These are phyloP conservation scores for Pythium coloratum DNA, from an alignment of 352 stramenopile genomes.

Conservation along the genomic window DNA sequence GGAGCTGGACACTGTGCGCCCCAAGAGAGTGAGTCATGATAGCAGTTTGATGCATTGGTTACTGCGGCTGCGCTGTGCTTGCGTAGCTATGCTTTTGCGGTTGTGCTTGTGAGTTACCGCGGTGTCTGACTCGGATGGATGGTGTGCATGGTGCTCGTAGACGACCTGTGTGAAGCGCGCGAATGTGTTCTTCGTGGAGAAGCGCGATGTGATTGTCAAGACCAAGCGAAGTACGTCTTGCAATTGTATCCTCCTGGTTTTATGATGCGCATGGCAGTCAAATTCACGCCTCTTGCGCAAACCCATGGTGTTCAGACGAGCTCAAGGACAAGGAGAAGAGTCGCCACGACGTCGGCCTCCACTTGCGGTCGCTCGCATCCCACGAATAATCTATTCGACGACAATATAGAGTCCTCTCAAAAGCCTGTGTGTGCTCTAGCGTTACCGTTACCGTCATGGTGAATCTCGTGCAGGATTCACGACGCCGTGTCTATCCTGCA, in stretches of 20 bases:
- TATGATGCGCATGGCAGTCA: background rate
- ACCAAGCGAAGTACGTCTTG: conserved; percentile 53
- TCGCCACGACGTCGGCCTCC: conserved; percentile 54
- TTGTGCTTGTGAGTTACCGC: background rate
- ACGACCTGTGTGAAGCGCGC: conserved; percentile 66
- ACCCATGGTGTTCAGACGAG: conserved; percentile 37
- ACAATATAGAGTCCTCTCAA: background rate
- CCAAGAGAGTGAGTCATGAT: conserved; percentile 53
- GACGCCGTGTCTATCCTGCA: background rate
- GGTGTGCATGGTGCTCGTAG: conserved; percentile 24
- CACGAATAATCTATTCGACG: background rate
- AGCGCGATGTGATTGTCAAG: conserved; percentile 65
- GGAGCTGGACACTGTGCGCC: conserved; percentile 66
- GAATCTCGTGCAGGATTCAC: no score
- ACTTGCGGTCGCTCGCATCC: conserved; percentile 33
- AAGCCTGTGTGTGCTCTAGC: no score
- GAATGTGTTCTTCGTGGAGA: conserved; percentile 78
- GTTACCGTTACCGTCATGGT: no score
- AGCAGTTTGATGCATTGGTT: background rate
- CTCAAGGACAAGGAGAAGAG: conserved; percentile 64
- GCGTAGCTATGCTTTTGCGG: background rate
- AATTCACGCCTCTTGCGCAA: background rate
- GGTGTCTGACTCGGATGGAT: background rate
- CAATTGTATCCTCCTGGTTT: background rate
- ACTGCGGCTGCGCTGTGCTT: background rate